Evolutionary conservation across 2,329 filamentous ascomycete genomes (phyloP).

Genomic region (Neonectria neomacrospora): DNA sequence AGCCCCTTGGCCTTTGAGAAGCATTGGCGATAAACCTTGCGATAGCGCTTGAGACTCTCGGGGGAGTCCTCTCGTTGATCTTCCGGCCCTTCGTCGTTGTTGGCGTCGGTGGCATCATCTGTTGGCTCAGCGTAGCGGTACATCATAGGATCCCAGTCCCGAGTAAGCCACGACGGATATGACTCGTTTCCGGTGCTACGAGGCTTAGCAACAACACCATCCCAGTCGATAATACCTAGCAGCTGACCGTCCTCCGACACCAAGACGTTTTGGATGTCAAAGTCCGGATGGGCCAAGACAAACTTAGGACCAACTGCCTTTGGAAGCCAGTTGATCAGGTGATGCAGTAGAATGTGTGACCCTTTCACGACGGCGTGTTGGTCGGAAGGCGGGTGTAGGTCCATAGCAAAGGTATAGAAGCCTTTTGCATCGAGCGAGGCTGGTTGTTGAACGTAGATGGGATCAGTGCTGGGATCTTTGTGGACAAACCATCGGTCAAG

Average conservation of each 20-base stretch:
- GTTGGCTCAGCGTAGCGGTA: constrained; percentile 21
- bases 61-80: constrained; percentile 21
- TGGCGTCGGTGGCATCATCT: background rate
- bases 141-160: constrained; percentile 33
- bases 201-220: constrained; percentile 40
- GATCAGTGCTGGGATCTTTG: background rate
- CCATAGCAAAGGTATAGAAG: background rate
- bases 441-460: background rate
- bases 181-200: constrained; percentile 38
- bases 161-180: constrained; percentile 32
- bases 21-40: background rate
- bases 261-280: constrained; percentile 47
- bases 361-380: background rate
- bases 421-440: background rate
- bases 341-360: background rate
- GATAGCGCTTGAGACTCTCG: constrained; percentile 17
- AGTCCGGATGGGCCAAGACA: constrained; percentile 45
- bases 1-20: background rate
- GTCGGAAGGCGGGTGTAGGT: background rate
- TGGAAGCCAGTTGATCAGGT: constrained; percentile 14
- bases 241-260: constrained; percentile 45
- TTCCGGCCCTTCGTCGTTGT: background rate
- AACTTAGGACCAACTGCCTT: constrained; percentile 18
- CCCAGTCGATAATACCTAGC: constrained; percentile 47
- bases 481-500: constrained; percentile 11